Evolutionary conservation across 2,329 filamentous ascomycete species (phyloP).

Genomic region (Gnomoniopsis sp.): DNA sequence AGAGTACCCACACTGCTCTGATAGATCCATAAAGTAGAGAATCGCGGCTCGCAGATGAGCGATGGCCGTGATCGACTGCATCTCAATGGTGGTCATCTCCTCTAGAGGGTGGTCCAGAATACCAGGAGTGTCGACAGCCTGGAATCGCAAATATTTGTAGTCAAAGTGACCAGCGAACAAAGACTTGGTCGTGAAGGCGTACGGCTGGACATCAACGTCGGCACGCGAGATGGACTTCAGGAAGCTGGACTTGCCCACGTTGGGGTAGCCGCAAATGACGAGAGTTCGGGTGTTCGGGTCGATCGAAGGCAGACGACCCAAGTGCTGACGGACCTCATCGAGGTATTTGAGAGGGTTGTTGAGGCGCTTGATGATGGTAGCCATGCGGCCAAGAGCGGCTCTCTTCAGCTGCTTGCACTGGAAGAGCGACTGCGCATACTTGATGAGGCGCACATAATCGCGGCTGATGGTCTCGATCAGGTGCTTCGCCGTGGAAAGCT

Average conservation of each 20-base stretch:
- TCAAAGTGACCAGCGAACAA: constrained; percentile 98
- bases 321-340: constrained; percentile 93
- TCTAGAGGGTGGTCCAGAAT: constrained; percentile 96
- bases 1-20: constrained; percentile 93
- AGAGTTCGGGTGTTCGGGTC: constrained; percentile 96
- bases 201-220: constrained; percentile 95
- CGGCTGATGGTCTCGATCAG: constrained; percentile 93
- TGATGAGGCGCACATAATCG: constrained; percentile 89
- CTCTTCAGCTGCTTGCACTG: constrained; percentile 99
- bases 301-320: constrained; percentile 96
- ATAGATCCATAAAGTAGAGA: constrained; percentile 97
- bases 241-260: constrained; percentile 97
- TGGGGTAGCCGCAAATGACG: constrained; percentile 95
- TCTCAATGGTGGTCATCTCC: constrained; percentile 99
- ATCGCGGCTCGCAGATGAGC: constrained; percentile 94
- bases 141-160: constrained; percentile 87
- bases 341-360: constrained; percentile 95
- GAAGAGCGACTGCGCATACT: constrained; percentile 92
- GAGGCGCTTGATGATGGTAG: constrained; percentile 88
- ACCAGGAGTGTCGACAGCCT: constrained; percentile 86
- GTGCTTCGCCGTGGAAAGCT: constrained; percentile 93
- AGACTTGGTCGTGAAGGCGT: constrained; percentile 97
- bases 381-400: constrained; percentile 95
- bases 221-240: constrained; percentile 86
- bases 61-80: constrained; percentile 97